These are phyloP conservation scores for Acacia crassicarpa DNA, from an alignment of 306 rosid genomes.

Conservation along the genomic window DNA sequence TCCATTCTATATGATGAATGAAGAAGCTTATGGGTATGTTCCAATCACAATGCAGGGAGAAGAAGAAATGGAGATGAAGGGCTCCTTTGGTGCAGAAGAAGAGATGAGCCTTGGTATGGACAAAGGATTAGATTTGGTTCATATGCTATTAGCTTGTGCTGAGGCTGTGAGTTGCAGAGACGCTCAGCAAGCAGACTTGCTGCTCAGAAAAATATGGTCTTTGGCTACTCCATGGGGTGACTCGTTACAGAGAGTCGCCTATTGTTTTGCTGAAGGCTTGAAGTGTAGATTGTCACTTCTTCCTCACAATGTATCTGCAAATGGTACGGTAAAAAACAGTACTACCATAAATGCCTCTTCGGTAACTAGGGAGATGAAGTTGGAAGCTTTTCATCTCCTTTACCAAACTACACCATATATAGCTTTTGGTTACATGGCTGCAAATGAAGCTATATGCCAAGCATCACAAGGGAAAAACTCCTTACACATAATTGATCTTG, in stretches of 20 bases:
- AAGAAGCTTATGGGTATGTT: slow-evolving; percentile 17
- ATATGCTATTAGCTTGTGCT: slow-evolving; percentile 73
- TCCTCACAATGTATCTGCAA: slow-evolving; percentile 47
- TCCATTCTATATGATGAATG: slow-evolving; percentile 30
- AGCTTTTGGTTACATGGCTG: slow-evolving; percentile 76
- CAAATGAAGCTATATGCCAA: slow-evolving; percentile 73
- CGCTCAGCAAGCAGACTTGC: slow-evolving; percentile 53
- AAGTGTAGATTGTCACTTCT: slow-evolving; percentile 62
- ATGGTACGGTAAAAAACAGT: slow-evolving; percentile 36
- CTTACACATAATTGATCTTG: slow-evolving; percentile 69
- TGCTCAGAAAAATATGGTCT: slow-evolving; percentile 54
- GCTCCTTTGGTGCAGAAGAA: slow-evolving; percentile 27
- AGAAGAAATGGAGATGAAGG: slow-evolving; percentile 41
- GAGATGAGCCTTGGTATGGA: slow-evolving; percentile 45
- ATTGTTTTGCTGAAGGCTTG: slow-evolving; percentile 65
- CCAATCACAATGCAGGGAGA: slow-evolving; percentile 41
- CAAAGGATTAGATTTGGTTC: slow-evolving; percentile 78
- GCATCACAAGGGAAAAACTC: slow-evolving; percentile 57
- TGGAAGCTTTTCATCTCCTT: slow-evolving; percentile 72
- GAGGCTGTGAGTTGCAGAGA: slow-evolving; percentile 80
- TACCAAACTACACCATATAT: slow-evolving; percentile 77
- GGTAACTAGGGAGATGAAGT: slow-evolving; percentile 53
- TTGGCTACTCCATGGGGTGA: slow-evolving; percentile 64
- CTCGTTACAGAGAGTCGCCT: slow-evolving; percentile 67
- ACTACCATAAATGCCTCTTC: slow-evolving; percentile 34